Conservation (phyloP, 768 basidiomycete species). For the Tylopilus intermedius region DNA sequence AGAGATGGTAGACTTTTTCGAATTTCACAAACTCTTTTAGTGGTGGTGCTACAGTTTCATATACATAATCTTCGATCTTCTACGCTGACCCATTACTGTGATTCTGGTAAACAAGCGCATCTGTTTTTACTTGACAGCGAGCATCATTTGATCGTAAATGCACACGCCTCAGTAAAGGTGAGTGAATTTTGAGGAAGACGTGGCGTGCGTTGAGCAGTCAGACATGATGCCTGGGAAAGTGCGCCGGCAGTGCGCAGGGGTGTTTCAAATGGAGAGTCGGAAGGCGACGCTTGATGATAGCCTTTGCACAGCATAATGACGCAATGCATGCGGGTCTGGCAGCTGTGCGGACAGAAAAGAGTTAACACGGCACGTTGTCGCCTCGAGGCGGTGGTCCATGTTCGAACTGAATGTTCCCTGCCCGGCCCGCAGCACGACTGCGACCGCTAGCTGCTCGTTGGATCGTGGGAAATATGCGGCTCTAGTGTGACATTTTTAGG, state of each 20-base stretch:
- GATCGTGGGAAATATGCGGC: slow-evolving; percentile 21
- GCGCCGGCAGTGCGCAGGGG: background rate
- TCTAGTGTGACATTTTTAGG: slow-evolving; percentile 23
- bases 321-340: slow-evolving; percentile 1
- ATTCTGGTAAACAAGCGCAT: slow-evolving; percentile 7
- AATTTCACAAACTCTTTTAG: slow-evolving; percentile 6
- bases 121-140: slow-evolving; percentile 12
- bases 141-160: slow-evolving; percentile 15
- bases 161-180: slow-evolving; percentile 12
- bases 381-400: slow-evolving; percentile 18
- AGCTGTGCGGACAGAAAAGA: background rate
- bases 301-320: slow-evolving; percentile 5
- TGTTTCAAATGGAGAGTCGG: background rate
- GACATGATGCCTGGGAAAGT: slow-evolving; percentile 15
- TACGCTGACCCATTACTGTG: slow-evolving; percentile 22
- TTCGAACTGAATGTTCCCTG: too few species aligned
- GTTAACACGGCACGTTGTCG: slow-evolving; percentile 8
- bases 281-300: background rate
- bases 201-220: background rate
- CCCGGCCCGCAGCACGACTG: too few species aligned
- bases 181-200: background rate
- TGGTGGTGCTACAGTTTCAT: slow-evolving; percentile 11
- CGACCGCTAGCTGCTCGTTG: background rate
- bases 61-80: slow-evolving; percentile 25
- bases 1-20: slow-evolving; percentile 28